These are phyloP conservation scores for Penicillium brevicompactum DNA, from an alignment of 2,329 filamentous ascomycete species.

Conservation along the genomic window DNA sequence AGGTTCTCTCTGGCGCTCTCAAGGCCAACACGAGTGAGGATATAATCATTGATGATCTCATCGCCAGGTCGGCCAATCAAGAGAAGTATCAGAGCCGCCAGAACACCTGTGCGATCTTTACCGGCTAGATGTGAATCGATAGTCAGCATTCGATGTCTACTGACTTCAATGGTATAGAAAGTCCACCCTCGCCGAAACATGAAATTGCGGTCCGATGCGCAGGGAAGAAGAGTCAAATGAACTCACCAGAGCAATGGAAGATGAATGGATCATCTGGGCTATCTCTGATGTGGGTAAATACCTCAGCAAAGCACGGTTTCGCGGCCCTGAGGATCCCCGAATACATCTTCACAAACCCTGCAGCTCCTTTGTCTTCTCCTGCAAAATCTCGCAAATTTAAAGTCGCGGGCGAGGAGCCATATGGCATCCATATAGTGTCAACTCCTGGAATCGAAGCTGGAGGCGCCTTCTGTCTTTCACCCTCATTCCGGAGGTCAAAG, in stretches of 20 bases:
- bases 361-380: conserved; percentile 59
- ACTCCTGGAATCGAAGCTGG: conserved; percentile 57
- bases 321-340: conserved; percentile 68
- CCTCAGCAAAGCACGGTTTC: conserved; percentile 58
- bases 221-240: too few relatives aligned
- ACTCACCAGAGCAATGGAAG: conserved; percentile 61
- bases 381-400: conserved; percentile 33
- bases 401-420: conserved; percentile 53
- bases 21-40: conserved; percentile 32
- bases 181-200: too few relatives aligned
- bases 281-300: conserved; percentile 61
- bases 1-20: conserved; percentile 28
- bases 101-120: conserved; percentile 76
- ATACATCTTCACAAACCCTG: conserved; percentile 68
- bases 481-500: conserved; percentile 67
- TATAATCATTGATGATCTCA: conserved; percentile 66
- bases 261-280: conserved; percentile 55
- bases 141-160: neutral
- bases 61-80: conserved; percentile 63
- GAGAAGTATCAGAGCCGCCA: conserved; percentile 67
- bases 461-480: conserved; percentile 44
- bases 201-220: too few relatives aligned
- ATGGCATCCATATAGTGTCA: conserved; percentile 52
- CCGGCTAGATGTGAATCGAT: conserved; percentile 56
- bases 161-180: too few relatives aligned